Evolutionary conservation across 805 yeast genomes (phyloP).

Genomic region (Saturnispora dispora): DNA sequence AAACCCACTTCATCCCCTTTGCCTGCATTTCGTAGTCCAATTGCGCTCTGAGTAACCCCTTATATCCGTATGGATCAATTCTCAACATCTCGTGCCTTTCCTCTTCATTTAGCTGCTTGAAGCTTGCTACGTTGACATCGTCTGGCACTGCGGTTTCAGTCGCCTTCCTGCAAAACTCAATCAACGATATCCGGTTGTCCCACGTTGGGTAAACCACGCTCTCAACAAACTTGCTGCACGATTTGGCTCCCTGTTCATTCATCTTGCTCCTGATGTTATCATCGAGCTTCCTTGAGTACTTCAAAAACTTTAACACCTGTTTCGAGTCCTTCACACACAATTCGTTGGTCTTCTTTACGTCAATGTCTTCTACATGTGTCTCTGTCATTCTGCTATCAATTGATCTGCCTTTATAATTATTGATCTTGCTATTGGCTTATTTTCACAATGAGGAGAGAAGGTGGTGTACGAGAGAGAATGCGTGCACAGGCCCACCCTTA

Average conservation of each 20-base stretch:
- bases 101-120: conserved; percentile 13
- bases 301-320: conserved; percentile 30
- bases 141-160: conserved; percentile 20
- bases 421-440: neutral
- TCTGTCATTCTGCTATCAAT: neutral
- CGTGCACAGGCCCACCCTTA: neutral
- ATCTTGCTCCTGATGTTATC: conserved; percentile 37
- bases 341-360: neutral
- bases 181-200: conserved; percentile 31
- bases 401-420: neutral
- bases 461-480: neutral
- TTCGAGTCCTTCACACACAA: conserved; percentile 28
- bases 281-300: conserved; percentile 33
- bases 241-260: conserved; percentile 28
- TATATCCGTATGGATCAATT: conserved; percentile 43
- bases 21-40: conserved; percentile 20
- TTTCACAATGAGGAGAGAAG: neutral
- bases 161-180: conserved; percentile 17
- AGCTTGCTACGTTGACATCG: conserved; percentile 10
- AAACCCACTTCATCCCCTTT: conserved; percentile 3
- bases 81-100: conserved; percentile 24
- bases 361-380: neutral
- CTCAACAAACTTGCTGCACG: conserved; percentile 20
- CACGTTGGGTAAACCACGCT: conserved; percentile 25
- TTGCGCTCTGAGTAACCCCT: conserved; percentile 22